Percentiles rank a stretch among this genome's conserved stretches.
phyloP scores from a whole-genome alignment of 306 rosid genomes.

The Pyrus bretschneideri region DNA sequence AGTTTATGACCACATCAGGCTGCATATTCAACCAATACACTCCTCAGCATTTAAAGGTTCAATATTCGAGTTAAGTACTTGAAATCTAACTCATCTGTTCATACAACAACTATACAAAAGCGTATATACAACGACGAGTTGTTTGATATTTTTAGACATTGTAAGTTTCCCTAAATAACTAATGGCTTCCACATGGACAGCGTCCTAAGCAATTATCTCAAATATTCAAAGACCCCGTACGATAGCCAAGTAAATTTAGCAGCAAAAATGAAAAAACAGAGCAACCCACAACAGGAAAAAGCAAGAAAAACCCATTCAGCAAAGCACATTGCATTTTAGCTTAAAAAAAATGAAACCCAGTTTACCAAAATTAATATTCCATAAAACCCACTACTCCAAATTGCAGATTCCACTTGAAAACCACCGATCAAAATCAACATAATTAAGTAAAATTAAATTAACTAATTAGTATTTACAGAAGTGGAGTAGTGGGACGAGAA shows the following conservation, averaged over 20 bases:
- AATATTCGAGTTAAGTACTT: background rate
- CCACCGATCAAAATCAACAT: slow-evolving; percentile 9
- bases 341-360: background rate
- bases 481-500: background rate
- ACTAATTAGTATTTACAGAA: background rate
- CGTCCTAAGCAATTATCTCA: background rate
- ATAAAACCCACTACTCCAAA: background rate
- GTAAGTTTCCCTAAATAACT: background rate
- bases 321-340: background rate
- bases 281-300: background rate
- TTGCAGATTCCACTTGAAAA: background rate
- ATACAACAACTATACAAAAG: background rate
- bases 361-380: background rate
- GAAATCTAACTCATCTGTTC: background rate
- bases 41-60: slow-evolving; percentile 17
- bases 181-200: background rate
- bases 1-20: slow-evolving; percentile 86
- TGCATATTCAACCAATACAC: slow-evolving; percentile 30
- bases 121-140: background rate
- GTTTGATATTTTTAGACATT: background rate
- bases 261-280: background rate
- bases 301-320: background rate
- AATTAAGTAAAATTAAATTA: background rate
- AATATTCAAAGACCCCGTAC: background rate
- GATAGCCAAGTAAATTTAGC: background rate